Conservation (phyloP, 2,329 filamentous ascomycete species). For the Fusarium avenaceum region DNA sequence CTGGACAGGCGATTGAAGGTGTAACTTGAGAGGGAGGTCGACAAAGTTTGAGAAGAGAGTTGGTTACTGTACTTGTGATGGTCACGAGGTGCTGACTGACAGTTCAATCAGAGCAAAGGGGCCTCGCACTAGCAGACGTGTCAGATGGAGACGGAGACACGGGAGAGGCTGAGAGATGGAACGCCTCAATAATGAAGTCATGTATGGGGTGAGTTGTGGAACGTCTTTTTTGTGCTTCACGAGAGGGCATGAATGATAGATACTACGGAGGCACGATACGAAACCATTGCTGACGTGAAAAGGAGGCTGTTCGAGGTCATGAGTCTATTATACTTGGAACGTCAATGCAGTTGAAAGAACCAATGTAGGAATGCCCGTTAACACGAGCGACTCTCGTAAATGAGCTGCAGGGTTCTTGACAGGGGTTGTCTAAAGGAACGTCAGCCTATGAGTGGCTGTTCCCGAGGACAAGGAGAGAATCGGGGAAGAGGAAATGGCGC, state of each 20-base stretch:
- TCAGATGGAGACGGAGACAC: slow-evolving; percentile 33
- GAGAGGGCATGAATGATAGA: neutral
- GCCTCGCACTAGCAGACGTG: slow-evolving; percentile 26
- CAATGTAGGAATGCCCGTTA: slow-evolving; percentile 20
- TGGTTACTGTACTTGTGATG: slow-evolving; percentile 15
- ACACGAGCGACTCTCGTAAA: slow-evolving; percentile 40
- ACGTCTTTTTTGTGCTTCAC: slow-evolving; percentile 16
- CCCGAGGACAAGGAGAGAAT: slow-evolving; percentile 5
- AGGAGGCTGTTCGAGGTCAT: slow-evolving; percentile 2
- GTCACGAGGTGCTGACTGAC: slow-evolving; percentile 33
- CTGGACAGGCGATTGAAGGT: neutral
- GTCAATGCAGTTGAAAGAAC: slow-evolving; percentile 7
- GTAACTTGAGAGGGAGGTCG: slow-evolving; percentile 4
- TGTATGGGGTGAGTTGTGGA: slow-evolving; percentile 32
- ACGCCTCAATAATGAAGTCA: slow-evolving; percentile 28
- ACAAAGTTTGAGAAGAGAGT: slow-evolving; percentile 16
- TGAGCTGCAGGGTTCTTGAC: slow-evolving; percentile 31
- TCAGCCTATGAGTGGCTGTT: slow-evolving; percentile 28
- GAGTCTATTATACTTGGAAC: slow-evolving; percentile 9
- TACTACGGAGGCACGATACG: neutral
- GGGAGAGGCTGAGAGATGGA: slow-evolving; percentile 34
- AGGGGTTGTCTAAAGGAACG: slow-evolving; percentile 30
- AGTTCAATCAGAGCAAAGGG: slow-evolving; percentile 26
- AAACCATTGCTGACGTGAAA: slow-evolving; percentile 1
- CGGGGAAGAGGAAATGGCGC: slow-evolving; percentile 21